Conservation (phyloP, 73 alveolate species). For the Tetrahymena thermophila region DNA sequence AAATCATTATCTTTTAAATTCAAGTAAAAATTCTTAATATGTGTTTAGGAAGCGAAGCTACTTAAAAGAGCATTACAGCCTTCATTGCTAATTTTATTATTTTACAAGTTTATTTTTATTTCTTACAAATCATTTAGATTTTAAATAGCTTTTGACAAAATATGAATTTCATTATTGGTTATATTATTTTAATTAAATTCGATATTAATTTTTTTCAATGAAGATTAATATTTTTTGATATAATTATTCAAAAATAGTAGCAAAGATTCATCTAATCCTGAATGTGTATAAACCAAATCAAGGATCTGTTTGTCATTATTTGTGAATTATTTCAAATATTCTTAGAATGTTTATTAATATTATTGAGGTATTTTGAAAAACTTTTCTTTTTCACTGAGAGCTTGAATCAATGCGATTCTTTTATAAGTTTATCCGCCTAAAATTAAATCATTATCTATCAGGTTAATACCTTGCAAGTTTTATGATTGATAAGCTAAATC, state of each 20-base stretch:
- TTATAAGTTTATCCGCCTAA: neutral
- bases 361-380: too few relatives aligned
- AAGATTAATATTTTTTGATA: neutral
- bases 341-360: neutral
- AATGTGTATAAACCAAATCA: neutral
- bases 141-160: neutral
- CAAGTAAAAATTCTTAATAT: neutral
- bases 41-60: neutral
- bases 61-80: neutral
- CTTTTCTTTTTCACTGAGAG: neutral
- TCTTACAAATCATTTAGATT: neutral
- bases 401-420: neutral
- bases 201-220: neutral
- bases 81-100: neutral
- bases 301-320: neutral
- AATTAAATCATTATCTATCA: neutral
- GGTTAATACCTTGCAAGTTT: neutral
- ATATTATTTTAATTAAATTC: neutral
- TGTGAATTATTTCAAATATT: too few relatives aligned
- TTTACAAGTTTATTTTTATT: neutral
- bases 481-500: neutral
- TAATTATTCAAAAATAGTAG: neutral
- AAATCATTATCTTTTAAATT: neutral
- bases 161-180: neutral
- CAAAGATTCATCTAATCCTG: neutral